Evolutionary conservation across 768 basidiomycete species (phyloP).

Genomic region (Asterophora lycoperdoides): DNA sequence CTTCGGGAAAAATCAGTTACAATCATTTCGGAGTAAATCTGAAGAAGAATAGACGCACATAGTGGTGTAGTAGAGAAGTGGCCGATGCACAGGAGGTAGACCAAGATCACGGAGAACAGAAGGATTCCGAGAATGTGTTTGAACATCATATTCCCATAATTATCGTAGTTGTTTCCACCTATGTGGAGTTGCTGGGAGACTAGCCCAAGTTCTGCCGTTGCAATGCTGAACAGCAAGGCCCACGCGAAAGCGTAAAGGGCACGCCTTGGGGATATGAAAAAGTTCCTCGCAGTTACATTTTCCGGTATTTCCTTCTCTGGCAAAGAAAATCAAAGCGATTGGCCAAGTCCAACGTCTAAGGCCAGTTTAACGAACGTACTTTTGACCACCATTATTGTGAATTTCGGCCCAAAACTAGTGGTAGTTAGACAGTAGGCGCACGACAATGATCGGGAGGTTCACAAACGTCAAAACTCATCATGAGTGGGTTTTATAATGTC

Average conservation of each 20-base stretch:
- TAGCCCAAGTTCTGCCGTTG: constrained; percentile 3
- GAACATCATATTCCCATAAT: constrained; percentile 14
- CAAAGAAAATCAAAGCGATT: background rate
- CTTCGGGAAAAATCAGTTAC: background rate
- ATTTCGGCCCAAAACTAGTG: too few relatives aligned
- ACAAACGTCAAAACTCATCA: background rate
- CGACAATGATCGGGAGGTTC: background rate
- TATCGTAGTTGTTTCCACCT: constrained; percentile 5
- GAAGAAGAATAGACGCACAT: constrained; percentile 1
- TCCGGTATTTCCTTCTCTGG: background rate
- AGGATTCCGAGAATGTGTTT: constrained; percentile 13
- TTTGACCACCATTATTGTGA: too few relatives aligned
- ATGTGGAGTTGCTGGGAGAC: constrained; percentile 11
- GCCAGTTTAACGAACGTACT: background rate
- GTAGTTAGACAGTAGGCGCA: background rate
- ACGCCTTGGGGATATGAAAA: background rate
- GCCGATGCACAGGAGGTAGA: constrained; percentile 12
- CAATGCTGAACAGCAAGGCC: background rate
- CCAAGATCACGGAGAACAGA: constrained; percentile 8
- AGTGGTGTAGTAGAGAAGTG: constrained; percentile 5
- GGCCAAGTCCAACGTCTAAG: background rate
- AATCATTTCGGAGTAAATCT: background rate
- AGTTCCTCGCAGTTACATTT: background rate
- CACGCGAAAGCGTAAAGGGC: background rate
- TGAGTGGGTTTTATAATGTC: background rate